Conservation (phyloP, 2,329 filamentous ascomycete species). For the Fusarium marasasianum region DNA sequence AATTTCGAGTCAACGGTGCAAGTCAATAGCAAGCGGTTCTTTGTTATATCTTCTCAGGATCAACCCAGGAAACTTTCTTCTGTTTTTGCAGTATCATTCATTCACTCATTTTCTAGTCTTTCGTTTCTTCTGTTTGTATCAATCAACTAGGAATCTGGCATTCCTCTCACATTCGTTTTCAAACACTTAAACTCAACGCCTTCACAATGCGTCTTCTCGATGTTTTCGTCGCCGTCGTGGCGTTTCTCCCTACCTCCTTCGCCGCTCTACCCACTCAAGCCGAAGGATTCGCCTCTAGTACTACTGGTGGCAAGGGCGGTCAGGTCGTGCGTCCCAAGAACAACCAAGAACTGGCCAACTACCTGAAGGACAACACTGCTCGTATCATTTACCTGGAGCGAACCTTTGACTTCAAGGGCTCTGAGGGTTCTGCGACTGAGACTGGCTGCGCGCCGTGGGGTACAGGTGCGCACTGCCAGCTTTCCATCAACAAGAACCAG, state of each 20-base stretch:
- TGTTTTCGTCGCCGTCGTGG: neutral
- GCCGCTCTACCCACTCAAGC: neutral
- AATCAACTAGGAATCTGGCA: neutral
- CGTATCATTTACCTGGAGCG: too few relatives aligned
- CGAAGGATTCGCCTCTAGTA: neutral
- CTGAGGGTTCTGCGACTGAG: too few relatives aligned
- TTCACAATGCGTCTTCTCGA: neutral
- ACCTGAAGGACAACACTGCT: too few relatives aligned
- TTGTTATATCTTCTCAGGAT: neutral
- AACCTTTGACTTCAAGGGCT: too few relatives aligned
- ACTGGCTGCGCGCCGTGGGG: too few relatives aligned
- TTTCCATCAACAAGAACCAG: too few relatives aligned
- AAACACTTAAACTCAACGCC: neutral
- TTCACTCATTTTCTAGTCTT: neutral
- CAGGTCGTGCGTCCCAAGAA: neutral
- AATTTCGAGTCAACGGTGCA: neutral
- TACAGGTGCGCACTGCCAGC: too few relatives aligned
- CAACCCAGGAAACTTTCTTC: accelerated
- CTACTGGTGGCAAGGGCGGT: neutral
- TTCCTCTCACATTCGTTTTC: neutral
- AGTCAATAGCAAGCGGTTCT: neutral
- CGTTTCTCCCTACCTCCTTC: neutral
- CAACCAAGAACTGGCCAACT: too few relatives aligned
- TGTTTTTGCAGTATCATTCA: neutral
- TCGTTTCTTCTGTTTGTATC: neutral